These are phyloP conservation scores for Bryoglossum gracile DNA, from an alignment of 495 filamentous ascomycete species.

Conservation along the genomic window DNA sequence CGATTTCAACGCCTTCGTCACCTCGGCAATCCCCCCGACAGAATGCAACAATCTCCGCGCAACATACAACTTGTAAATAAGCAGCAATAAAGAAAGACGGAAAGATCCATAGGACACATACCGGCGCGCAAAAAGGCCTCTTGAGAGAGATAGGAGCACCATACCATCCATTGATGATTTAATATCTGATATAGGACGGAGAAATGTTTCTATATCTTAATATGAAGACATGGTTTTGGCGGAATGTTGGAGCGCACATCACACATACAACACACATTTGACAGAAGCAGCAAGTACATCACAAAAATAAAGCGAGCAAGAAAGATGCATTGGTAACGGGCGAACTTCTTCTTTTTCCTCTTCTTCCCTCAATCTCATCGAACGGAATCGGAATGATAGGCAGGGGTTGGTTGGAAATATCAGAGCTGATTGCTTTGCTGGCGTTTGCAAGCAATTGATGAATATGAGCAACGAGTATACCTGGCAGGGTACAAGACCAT, in stretches of 20 bases:
- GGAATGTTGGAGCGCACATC: constrained; percentile 2
- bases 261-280: constrained; percentile 5
- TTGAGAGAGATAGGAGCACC: neutral
- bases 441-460: too few relatives aligned
- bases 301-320: too few relatives aligned
- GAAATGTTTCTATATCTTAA: neutral
- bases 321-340: too few relatives aligned
- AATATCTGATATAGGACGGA: too few relatives aligned
- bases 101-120: neutral
- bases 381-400: too few relatives aligned
- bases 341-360: too few relatives aligned
- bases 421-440: too few relatives aligned
- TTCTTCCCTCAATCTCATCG: too few relatives aligned
- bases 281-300: neutral
- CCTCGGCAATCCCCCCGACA: constrained; percentile 47
- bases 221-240: neutral
- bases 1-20: constrained; percentile 73
- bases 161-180: too few relatives aligned
- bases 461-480: too few relatives aligned
- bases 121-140: neutral
- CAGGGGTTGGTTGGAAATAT: too few relatives aligned
- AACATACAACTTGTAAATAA: constrained; percentile 36
- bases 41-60: constrained; percentile 50
- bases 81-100: neutral
- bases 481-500: neutral